Base-by-base conservation (phyloP, 2,329 filamentous ascomycete species). In the Clarireedia paspali region DNA sequence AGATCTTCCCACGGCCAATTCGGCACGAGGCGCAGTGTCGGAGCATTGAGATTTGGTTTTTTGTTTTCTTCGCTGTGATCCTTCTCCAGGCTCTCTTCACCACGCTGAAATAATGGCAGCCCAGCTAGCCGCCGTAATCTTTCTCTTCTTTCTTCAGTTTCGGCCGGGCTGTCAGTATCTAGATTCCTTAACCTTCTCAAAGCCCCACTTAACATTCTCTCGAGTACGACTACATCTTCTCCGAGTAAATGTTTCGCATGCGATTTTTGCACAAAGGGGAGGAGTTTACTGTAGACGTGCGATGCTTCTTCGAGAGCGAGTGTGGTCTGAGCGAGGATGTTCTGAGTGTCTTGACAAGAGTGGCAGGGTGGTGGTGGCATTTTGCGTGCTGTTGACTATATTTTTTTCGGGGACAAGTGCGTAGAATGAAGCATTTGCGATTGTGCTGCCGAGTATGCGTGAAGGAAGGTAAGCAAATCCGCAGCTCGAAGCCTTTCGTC, bases 301-400 rank as follows among this genome's bases (percentile, higher is more conserved):
- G n/a, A 39, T 23, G 30, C 42, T 5, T 47, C 42, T 6, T 48
- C 51, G 4, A 53, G 24, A 6, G 51, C 36, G 12, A 47, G 23
- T 38, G 38, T 48, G 6, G 39, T 36, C 30, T 53, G 51, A 14
- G 10, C 20, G 1, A 53, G 24, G 0, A 53, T 39, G 15, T 5
- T 38, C 20, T 20, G 24, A 9, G 40, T 48, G 9, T 47, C 30
- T 15, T 3, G 24, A 26, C 51, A 53, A 17, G 51, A 39, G 6
- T 3, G 14, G 44, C 51, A 53, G 9, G n/a, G 24, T 34, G 30
- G 12, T 53, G 51, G 51, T 26, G 51, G 51, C 51, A 53, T 53
- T 46, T 26, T 46, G 12, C 12, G 42, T 42, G n/a, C n/a, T 7
- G 15, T n/a, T n/a, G 4, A 6, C 9, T n/a, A 10, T 42, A n/a